Percentiles rank a stretch among this genome's conserved stretches.
phyloP scores from a whole-genome alignment of 257 asterid species.

The Mentha longifolia region DNA sequence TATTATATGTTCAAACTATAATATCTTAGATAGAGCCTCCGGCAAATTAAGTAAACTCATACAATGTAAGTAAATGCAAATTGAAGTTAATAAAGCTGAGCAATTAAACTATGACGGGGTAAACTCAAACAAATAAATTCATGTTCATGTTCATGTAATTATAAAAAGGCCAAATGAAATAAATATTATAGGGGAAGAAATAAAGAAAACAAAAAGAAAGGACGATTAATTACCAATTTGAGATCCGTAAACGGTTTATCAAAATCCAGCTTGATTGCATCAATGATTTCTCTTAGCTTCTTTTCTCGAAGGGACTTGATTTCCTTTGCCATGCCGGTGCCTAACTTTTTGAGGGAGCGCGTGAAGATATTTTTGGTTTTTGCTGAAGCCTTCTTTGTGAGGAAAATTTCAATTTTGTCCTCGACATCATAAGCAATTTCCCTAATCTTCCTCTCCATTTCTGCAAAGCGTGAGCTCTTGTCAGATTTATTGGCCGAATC shows the following conservation, averaged over 20 bases:
- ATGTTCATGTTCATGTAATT: too few species aligned
- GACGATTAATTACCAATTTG: not conserved
- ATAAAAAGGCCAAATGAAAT: too few species aligned
- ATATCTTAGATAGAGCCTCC: too few species aligned
- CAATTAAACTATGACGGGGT: too few species aligned
- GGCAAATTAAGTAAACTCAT: too few species aligned
- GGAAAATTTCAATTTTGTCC: not conserved
- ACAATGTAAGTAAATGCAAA: too few species aligned
- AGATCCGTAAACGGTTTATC: not conserved
- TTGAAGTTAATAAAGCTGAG: too few species aligned
- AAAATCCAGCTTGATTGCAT: not conserved
- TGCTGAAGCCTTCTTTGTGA: not conserved
- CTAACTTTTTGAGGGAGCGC: not conserved
- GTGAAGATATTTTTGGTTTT: not conserved
- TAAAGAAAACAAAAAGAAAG: too few species aligned
- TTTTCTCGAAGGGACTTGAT: not conserved
- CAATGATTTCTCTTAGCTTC: not conserved
- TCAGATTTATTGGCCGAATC: not conserved
- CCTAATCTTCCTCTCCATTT: not conserved
- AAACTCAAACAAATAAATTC: too few species aligned
- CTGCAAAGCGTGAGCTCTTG: not conserved
- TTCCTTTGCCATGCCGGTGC: not conserved
- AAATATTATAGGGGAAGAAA: too few species aligned
- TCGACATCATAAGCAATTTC: not conserved
- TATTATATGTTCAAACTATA: too few species aligned